Evolutionary conservation across 2,329 filamentous ascomycete species (phyloP), one percentile per base, ranked within the genome.

Genomic region (Epichloe coenophiala): DNA sequence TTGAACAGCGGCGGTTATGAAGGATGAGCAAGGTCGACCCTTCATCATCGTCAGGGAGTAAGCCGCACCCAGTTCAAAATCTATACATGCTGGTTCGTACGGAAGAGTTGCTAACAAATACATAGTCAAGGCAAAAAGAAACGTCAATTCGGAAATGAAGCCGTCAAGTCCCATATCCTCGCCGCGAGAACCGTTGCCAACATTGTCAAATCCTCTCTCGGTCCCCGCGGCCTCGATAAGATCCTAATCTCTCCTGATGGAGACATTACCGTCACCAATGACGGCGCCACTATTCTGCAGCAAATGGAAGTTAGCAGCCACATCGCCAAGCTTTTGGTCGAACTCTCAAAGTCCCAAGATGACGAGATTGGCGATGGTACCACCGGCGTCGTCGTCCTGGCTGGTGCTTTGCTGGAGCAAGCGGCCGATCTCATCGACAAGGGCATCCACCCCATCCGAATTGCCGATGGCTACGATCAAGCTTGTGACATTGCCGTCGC

Each of bases 231-330:
- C 56, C 83, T 98, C 64, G 93, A 98, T 76, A 98, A 98, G 76
- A 98, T 98, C 65, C 80, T 98, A 61, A 98, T 98, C 62, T 98
- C 93, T 48, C 87, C 93, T 55, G 93, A 98, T 67, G 93, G 93
- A 68, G 93, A 98, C 71, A 98, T 98, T 68, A 98, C 93, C 55
- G 89, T 98, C 55, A 98, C 93, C 59, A 98, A 98, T 74, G 93
- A 98, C 72, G 93, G 93, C 63, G 94, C 94, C 50, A 98, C 93
- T 44, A 98, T 98, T 62, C 76, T 98, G 59, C 84, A 88, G 61
- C 89, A 95, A 78, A 98, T 98, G 93, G 93, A 98, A 74, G 91
- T 98, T 60, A 87, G 88, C 60, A 97, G 98, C 77, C 91, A 97
- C 70, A 89, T 98, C 55, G 93, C 93, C 55, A 97, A 97, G 74